phyloP scores from a whole-genome alignment of 2,329 filamentous ascomycete species.

The Shiraia bambusicola region DNA sequence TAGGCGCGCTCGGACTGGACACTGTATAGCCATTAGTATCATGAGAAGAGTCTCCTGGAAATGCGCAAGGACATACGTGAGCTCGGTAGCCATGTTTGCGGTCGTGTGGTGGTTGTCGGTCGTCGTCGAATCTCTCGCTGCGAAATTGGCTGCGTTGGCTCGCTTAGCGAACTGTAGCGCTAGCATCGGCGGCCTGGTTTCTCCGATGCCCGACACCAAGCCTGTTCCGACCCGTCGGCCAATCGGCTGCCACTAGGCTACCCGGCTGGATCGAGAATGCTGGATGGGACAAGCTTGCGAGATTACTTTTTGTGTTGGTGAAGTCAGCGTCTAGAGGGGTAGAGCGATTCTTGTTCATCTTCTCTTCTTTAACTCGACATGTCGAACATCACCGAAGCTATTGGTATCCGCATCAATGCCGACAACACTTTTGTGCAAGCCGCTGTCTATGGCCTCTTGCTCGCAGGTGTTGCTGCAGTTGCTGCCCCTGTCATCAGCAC shows the following conservation, averaged over 20 bases:
- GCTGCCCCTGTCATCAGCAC: constrained; percentile 47
- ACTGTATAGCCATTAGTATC: constrained; percentile 61
- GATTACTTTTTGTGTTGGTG: not conserved
- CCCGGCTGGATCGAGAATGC: not conserved
- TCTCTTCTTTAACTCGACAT: constrained; percentile 7
- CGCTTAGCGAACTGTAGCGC: constrained; percentile 15
- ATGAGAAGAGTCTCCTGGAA: constrained; percentile 2
- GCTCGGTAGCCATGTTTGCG: constrained; percentile 49
- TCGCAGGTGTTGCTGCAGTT: constrained; percentile 35
- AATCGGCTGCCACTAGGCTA: constrained; percentile 10
- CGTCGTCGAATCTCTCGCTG: constrained; percentile 18
- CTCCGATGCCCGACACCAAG: constrained; percentile 1
- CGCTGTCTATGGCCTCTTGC: constrained; percentile 30
- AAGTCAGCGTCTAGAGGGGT: not conserved
- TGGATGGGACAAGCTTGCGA: not conserved
- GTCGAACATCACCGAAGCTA: constrained; percentile 21
- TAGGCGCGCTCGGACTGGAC: constrained; percentile 99
- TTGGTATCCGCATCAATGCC: constrained; percentile 39
- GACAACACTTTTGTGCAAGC: constrained; percentile 30
- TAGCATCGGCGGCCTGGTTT: not conserved
- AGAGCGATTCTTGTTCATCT: not conserved
- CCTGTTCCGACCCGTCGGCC: not conserved
- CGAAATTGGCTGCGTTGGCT: constrained; percentile 16
- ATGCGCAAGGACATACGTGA: constrained; percentile 40
- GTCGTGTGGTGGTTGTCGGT: constrained; percentile 39